These are phyloP conservation scores for Sclerotinia spermophila DNA, from an alignment of 2,329 filamentous ascomycete species.

Conservation along the genomic window DNA sequence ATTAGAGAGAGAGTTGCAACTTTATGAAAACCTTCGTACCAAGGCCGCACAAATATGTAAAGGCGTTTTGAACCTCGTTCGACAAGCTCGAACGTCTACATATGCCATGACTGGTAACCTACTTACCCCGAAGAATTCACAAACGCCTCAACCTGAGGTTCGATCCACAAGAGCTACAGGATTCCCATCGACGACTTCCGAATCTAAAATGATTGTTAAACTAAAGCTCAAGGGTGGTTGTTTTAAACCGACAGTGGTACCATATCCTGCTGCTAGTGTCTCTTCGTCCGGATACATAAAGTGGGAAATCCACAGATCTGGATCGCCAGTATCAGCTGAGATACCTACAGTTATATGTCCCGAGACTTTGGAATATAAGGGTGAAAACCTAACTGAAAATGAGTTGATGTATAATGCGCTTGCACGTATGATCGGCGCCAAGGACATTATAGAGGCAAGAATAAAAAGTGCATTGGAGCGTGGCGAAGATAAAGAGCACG, in stretches of 20 bases:
- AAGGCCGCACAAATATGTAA: neutral
- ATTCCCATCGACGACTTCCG: neutral
- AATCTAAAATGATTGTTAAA: neutral
- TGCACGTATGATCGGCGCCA: neutral
- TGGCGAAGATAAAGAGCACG: neutral
- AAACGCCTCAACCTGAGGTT: too few relatives aligned
- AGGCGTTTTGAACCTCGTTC: neutral
- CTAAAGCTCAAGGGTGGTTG: neutral
- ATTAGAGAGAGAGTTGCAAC: neutral
- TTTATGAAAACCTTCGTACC: neutral
- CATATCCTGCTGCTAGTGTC: neutral
- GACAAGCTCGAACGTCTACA: neutral
- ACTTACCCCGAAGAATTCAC: neutral
- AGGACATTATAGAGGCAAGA: neutral
- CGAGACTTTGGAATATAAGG: neutral
- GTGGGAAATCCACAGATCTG: neutral
- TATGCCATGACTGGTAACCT: neutral
- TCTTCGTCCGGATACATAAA: neutral
- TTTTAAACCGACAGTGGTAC: neutral
- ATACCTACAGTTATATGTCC: neutral
- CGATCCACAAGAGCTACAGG: neutral
- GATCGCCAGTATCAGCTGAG: neutral
- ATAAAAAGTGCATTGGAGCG: neutral
- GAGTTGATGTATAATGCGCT: neutral
- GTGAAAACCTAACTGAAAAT: neutral